phyloP scores from a whole-genome alignment of 169 alveolate species.

The Eimeria acervulina region DNA sequence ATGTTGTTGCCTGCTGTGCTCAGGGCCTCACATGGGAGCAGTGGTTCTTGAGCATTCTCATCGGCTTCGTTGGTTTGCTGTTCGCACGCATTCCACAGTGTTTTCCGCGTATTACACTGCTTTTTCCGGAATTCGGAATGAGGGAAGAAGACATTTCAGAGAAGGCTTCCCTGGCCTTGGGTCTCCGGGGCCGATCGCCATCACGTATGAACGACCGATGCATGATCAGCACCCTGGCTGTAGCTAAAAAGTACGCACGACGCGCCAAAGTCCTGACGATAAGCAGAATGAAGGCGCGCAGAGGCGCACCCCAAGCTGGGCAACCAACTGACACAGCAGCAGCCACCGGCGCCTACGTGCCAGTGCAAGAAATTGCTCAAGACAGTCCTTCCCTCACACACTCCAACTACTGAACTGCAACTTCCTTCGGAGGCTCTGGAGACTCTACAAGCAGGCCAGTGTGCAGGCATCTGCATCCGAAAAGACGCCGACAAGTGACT shows the following conservation, averaged over 20 bases:
- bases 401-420: conserved; percentile 12
- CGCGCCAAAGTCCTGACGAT: conserved; percentile 72
- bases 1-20: neutral
- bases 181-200: conserved; percentile 79
- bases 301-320: conserved; percentile 17
- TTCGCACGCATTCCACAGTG: conserved; percentile 73
- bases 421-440: neutral
- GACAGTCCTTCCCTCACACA: neutral
- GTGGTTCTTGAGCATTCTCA: conserved; percentile 73
- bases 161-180: conserved; percentile 63
- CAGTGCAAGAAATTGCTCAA: conserved; percentile 52
- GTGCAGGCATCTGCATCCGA: neutral
- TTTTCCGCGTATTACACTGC: conserved; percentile 50
- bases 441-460: neutral
- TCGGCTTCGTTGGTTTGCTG: conserved; percentile 72
- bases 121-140: conserved; percentile 71
- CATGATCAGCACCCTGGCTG: conserved; percentile 66
- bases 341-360: conserved; percentile 45
- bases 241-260: conserved; percentile 76
- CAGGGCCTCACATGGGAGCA: conserved; percentile 75
- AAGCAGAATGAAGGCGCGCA: conserved; percentile 53
- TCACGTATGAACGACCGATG: conserved; percentile 75
- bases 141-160: conserved; percentile 72
- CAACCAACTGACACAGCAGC: conserved; percentile 13
- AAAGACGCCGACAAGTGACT: neutral